Evolutionary conservation across 352 stramenopile species (phyloP).

Genomic region (Pythium pectinolyticum): DNA sequence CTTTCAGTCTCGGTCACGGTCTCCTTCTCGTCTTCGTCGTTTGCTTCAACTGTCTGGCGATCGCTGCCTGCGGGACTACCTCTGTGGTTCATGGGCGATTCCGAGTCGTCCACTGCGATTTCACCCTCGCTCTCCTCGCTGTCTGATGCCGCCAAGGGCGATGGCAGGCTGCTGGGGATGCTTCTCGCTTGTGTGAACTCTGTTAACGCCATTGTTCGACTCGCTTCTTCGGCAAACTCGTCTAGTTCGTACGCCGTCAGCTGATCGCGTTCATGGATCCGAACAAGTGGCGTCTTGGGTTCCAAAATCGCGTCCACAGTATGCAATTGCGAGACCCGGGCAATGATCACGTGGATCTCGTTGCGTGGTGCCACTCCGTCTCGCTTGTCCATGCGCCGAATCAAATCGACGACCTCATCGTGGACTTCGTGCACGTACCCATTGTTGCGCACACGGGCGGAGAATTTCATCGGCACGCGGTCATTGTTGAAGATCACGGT

Average conservation of each 20-base stretch:
- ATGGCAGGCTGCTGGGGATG: background rate
- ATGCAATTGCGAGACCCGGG: constrained; percentile 54
- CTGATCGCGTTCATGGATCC: constrained; percentile 79
- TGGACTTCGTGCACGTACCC: constrained; percentile 68
- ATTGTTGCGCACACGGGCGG: constrained; percentile 61
- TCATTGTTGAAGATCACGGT: constrained; percentile 84
- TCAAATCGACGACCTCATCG: constrained; percentile 48
- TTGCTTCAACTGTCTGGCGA: constrained; percentile 9
- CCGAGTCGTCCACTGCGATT: constrained; percentile 3
- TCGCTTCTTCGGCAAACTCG: constrained; percentile 14
- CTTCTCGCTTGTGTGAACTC: constrained; percentile 6
- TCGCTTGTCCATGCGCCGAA: constrained; percentile 35
- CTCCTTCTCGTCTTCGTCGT: constrained; percentile 6
- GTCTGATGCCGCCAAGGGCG: background rate
- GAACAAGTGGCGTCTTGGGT: constrained; percentile 52
- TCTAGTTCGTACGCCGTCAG: constrained; percentile 75
- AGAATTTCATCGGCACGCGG: constrained; percentile 75
- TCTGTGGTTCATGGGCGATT: background rate
- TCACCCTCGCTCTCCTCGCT: constrained; percentile 18
- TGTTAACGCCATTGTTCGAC: background rate
- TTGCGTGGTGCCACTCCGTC: constrained; percentile 13
- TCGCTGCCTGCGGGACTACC: constrained; percentile 15
- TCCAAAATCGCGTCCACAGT: constrained; percentile 72
- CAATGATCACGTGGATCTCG: constrained; percentile 47
- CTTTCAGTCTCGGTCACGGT: background rate